Evolutionary conservation across 2,329 filamentous ascomycete species (phyloP).

Genomic region (Fusarium sublunatum): DNA sequence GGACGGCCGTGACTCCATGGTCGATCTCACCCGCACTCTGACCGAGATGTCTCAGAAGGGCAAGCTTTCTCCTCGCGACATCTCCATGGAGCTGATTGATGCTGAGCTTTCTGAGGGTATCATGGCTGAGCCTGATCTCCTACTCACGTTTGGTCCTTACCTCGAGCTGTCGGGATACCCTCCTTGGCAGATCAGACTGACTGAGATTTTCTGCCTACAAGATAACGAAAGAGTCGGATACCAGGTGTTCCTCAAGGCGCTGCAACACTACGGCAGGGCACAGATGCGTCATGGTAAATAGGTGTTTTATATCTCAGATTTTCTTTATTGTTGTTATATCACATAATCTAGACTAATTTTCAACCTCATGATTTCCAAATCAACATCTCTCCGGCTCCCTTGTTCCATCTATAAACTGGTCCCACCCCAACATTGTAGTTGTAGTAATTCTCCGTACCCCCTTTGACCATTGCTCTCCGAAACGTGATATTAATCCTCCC

Average conservation of each 20-base stretch:
- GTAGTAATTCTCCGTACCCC: slow-evolving; percentile 85
- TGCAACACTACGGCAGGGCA: slow-evolving; percentile 86
- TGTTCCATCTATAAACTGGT: slow-evolving; percentile 75
- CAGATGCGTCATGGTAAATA: slow-evolving; percentile 86
- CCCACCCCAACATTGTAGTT: slow-evolving; percentile 83
- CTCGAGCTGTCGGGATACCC: slow-evolving; percentile 92
- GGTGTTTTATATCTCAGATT: slow-evolving; percentile 10
- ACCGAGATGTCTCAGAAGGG: slow-evolving; percentile 93
- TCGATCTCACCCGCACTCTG: slow-evolving; percentile 93
- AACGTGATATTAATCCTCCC: slow-evolving; percentile 84
- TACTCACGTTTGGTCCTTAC: slow-evolving; percentile 86
- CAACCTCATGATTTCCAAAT: slow-evolving; percentile 50
- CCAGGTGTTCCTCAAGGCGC: slow-evolving; percentile 87
- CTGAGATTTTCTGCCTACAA: slow-evolving; percentile 86
- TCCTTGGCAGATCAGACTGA: slow-evolving; percentile 94
- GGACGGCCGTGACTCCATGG: slow-evolving; percentile 91
- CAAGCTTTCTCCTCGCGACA: slow-evolving; percentile 84
- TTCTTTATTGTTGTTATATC: slow-evolving; percentile 8
- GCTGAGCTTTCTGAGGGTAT: slow-evolving; percentile 83
- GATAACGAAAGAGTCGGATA: slow-evolving; percentile 90
- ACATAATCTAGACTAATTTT: slow-evolving; percentile 27
- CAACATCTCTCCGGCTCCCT: slow-evolving; percentile 61
- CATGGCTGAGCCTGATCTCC: slow-evolving; percentile 88
- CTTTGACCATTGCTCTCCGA: slow-evolving; percentile 74
- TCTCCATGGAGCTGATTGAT: slow-evolving; percentile 87